Evolutionary conservation across 2,329 filamentous ascomycete species (phyloP).

Genomic region (Diaporthe amygdali): DNA sequence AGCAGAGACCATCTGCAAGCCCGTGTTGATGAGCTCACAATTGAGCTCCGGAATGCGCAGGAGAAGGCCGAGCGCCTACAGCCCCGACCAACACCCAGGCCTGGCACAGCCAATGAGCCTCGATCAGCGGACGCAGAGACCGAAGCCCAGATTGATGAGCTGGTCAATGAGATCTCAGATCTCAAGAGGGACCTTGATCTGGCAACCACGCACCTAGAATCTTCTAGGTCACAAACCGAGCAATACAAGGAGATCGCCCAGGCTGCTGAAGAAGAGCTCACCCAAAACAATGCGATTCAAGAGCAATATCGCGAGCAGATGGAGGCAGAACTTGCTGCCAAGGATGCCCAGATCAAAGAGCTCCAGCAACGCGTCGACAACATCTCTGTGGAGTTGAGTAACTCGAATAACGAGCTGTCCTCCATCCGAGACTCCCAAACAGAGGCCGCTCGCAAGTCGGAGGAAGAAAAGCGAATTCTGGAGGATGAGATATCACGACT

Average conservation of each 20-base stretch:
- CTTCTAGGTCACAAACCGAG: conserved; percentile 80
- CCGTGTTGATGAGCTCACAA: conserved; percentile 85
- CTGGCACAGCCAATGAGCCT: conserved; percentile 48
- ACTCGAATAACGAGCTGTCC: conserved; percentile 82
- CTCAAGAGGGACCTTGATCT: conserved; percentile 87
- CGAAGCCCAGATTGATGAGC: conserved; percentile 74
- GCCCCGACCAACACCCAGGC: conserved; percentile 73
- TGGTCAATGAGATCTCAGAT: conserved; percentile 83
- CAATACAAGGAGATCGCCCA: conserved; percentile 90
- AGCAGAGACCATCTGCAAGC: conserved; percentile 87
- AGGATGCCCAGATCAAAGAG: conserved; percentile 80
- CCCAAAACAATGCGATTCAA: conserved; percentile 78
- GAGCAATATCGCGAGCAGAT: conserved; percentile 90
- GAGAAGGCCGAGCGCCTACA: conserved; percentile 84
- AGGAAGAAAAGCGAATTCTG: conserved; percentile 81
- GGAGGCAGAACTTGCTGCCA: conserved; percentile 75
- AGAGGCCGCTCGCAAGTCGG: conserved; percentile 71
- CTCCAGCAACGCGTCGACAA: conserved; percentile 85
- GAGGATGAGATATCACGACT: conserved; percentile 81
- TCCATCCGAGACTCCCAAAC: conserved; percentile 80
- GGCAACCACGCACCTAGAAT: conserved; percentile 79
- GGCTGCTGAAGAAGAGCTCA: conserved; percentile 83
- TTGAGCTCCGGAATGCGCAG: conserved; percentile 87
- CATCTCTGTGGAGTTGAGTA: conserved; percentile 79
- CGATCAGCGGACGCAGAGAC: conserved; percentile 46